Base-by-base conservation (phyloP, 1,284 basidiomycete genomes). In the Schizophyllum amplum region DNA sequence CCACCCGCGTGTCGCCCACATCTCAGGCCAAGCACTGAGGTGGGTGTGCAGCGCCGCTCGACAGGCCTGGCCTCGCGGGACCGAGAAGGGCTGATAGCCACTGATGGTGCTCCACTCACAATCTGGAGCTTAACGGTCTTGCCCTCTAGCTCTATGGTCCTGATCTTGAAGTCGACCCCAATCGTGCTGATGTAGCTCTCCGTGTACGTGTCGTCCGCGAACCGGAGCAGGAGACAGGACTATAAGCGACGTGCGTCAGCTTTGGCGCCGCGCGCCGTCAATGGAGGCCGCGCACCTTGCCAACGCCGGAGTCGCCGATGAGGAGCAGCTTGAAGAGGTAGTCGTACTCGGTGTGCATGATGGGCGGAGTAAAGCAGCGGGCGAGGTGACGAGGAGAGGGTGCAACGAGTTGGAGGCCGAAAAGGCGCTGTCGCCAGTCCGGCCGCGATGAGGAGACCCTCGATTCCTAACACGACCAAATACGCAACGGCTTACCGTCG, bases 81-180 rank as follows among this genome's bases (percentile, higher is more conserved):
- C n/a, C n/a, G n/a, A n/a, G n/a, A n/a, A 9, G 11, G 33, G 13
- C 17, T 42, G 33, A 42, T 42, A 42, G 33, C 33, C 33, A 42
- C 33, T 42, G 33, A 42, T 42, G 33, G 33, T 42, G 17, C 11
- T 7, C 20, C 21, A 84, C 94, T 77, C 70, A 98, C 95, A 75
- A 99, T 99, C 77, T 99, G 97, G 60, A 99, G 84, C 75, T 99
- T 99, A 68, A 99, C 94, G 1, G 94, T 98, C 91, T 98, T 99
- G 64, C 96, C 96, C 73, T 99, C 97, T 56, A 99, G 83, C 75
- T 99, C 97, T 72, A 99, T 98, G 52, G 97, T 99, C 66, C 97
- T 84, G 78, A 99, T 99, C 89, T 99, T 99, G 81, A 99, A 99
- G 80, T 99, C 97, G 60, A 99, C 94, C 63, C 96, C 96, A 74